These are phyloP conservation scores for Glycine tomentella DNA, from an alignment of 306 rosid genomes.

Conservation along the genomic window DNA sequence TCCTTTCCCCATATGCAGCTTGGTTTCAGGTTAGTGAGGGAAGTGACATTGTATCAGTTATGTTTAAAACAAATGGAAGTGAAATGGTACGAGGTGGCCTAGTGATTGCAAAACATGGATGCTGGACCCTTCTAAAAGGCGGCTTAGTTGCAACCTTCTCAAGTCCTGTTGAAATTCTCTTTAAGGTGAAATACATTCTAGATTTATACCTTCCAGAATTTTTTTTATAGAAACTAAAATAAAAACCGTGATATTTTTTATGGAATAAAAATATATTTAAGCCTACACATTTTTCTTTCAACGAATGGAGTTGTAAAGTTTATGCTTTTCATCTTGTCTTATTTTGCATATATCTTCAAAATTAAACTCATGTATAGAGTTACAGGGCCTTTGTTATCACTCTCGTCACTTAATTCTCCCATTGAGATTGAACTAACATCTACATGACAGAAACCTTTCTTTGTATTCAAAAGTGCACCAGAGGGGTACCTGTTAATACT, in stretches of 20 bases:
- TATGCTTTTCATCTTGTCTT: not conserved
- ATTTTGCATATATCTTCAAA: conserved; percentile 13
- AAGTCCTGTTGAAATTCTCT: conserved; percentile 57
- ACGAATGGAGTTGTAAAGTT: not conserved
- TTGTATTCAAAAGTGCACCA: no score
- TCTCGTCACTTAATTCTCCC: not conserved
- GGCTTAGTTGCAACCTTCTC: conserved; percentile 71
- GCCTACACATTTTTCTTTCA: not conserved
- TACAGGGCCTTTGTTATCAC: conserved; percentile 4
- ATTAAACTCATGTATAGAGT: not conserved
- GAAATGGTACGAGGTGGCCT: conserved; percentile 55
- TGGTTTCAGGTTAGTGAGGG: conserved; percentile 80
- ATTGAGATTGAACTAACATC: not conserved
- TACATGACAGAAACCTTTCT: not conserved
- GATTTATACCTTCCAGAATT: not conserved
- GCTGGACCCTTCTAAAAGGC: conserved; percentile 80
- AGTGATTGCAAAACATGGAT: conserved; percentile 63
- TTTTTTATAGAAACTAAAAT: not conserved
- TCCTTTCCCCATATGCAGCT: conserved; percentile 49
- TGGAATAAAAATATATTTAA: not conserved
- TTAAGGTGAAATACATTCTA: conserved; percentile 60
- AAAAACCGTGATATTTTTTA: not conserved
- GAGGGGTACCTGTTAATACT: no score
- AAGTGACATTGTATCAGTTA: conserved; percentile 60
- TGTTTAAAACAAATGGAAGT: conserved; percentile 51